Conservation (phyloP, 768 basidiomycete species). For the Solioccasus polychromus region DNA sequence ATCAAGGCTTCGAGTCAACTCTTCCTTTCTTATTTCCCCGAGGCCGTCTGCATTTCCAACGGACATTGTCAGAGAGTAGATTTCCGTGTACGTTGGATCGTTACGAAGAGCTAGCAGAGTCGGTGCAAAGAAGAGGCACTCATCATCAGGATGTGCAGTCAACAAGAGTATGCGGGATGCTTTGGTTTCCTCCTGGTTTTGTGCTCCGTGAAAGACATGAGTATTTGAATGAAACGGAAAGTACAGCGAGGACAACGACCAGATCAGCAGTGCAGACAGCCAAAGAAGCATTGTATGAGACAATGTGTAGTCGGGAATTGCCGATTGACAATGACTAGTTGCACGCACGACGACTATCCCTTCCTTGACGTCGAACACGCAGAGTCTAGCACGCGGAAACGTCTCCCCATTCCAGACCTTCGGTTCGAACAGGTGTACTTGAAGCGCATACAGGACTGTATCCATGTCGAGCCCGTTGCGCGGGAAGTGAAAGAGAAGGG, state of each 20-base stretch:
- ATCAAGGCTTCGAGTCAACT: slow-evolving; percentile 63
- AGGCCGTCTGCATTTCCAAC: slow-evolving; percentile 77
- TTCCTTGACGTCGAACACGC: slow-evolving; percentile 13
- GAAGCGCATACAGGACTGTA: slow-evolving; percentile 52
- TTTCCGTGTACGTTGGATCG: slow-evolving; percentile 24
- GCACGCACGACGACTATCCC: slow-evolving; percentile 18
- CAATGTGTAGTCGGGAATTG: slow-evolving; percentile 14
- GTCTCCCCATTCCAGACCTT: slow-evolving; percentile 68
- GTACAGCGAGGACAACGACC: slow-evolving; percentile 24
- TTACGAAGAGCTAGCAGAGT: slow-evolving; percentile 58
- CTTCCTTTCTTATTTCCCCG: slow-evolving; percentile 54
- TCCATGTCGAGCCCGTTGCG: slow-evolving; percentile 38
- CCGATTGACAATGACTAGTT: slow-evolving; percentile 25
- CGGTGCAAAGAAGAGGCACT: slow-evolving; percentile 91
- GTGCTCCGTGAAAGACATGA: slow-evolving; percentile 18
- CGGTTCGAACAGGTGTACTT: slow-evolving; percentile 75
- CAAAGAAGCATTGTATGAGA: slow-evolving; percentile 13
- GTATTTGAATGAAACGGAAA: slow-evolving; percentile 25
- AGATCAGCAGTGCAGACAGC: slow-evolving; percentile 13
- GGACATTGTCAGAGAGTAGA: slow-evolving; percentile 73
- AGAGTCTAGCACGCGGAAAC: slow-evolving; percentile 26
- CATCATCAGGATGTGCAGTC: slow-evolving; percentile 95
- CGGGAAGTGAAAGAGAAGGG: slow-evolving; percentile 29
- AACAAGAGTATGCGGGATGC: slow-evolving; percentile 52
- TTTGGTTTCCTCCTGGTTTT: not conserved